Evolutionary conservation across 768 basidiomycete genomes (phyloP), one percentile per base, ranked within the genome.

Genomic region (Russula brevipes): DNA sequence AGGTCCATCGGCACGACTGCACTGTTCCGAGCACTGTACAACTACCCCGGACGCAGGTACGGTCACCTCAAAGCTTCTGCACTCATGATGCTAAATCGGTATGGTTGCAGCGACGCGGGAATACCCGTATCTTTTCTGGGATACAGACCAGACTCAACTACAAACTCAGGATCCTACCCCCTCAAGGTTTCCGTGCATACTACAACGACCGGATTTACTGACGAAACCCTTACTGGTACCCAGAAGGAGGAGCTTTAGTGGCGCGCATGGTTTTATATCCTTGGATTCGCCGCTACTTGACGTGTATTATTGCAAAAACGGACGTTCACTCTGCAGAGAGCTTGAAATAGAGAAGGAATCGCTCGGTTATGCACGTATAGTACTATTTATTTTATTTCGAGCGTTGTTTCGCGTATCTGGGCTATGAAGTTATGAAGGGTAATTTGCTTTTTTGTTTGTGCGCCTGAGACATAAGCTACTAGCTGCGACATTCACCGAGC

Each of bases 171-270:
- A 45, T 45, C 44, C 51, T 4, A 35, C n/a, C 47, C 2, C 33
- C 30, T 56, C 41, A 62, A 44, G 33, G 12, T 62, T 38, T 51
- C 61, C 3, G 54, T 62, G 19, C 19, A 54, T 16, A 59, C 57
- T 11, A 51, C 49, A n/a, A 33, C 49, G 14, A 11, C 30, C 10
- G 33, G 9, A 17, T 50, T 41, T 14, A 16, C 16, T 41, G 57
- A 58, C 14, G 49, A 50, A 50, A 50, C 31, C 24, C 24, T 24
- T 50, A 14, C 38, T 50, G 4, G 42, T 42, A 45, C n/a, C 14
- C 44, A 6, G 14, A 45, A 45, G 44, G 44, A 19, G 9, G 44
- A 5, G 16, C n/a, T 45, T 16, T 45, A 45, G 44, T 45, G 44
- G 41, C 8, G 16, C 41, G 16, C 16, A 42, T 16, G 41, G 41